These are phyloP conservation scores for Stropharia rugosoannulata DNA, from an alignment of 768 basidiomycete genomes.

Conservation along the genomic window DNA sequence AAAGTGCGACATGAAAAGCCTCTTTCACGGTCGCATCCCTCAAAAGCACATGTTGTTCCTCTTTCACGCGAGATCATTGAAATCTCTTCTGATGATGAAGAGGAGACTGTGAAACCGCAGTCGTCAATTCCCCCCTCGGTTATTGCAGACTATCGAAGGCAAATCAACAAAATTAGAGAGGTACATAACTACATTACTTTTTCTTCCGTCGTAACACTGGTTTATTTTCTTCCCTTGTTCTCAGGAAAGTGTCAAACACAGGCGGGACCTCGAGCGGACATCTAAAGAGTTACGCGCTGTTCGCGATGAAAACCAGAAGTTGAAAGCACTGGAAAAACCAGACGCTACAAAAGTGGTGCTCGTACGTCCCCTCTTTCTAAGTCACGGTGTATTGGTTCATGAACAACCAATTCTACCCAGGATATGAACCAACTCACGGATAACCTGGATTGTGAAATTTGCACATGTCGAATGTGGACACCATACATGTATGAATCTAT, in stretches of 20 bases:
- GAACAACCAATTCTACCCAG: constrained; percentile 22
- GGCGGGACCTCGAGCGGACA: constrained; percentile 27
- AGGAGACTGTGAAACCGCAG: neutral
- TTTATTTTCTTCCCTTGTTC: neutral
- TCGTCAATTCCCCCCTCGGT: constrained; percentile 11
- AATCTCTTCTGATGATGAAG: constrained; percentile 58
- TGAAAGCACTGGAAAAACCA: constrained; percentile 21
- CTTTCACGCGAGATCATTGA: constrained; percentile 44
- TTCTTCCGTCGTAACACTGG: neutral
- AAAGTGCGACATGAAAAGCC: constrained; percentile 9
- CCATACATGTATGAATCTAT: constrained; percentile 57
- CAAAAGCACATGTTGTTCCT: constrained; percentile 5
- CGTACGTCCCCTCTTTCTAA: constrained; percentile 20
- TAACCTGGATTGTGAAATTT: constrained; percentile 61
- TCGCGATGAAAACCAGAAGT: constrained; percentile 25
- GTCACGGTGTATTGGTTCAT: neutral
- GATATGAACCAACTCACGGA: constrained; percentile 50
- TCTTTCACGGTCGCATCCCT: constrained; percentile 17
- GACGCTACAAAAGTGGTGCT: constrained; percentile 29
- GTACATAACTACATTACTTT: constrained; percentile 25
- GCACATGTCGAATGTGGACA: constrained; percentile 60
- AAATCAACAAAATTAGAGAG: constrained; percentile 42
- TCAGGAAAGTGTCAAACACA: constrained; percentile 33
- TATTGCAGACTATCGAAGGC: constrained; percentile 33
- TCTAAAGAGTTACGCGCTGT: constrained; percentile 13